Base-by-base conservation (phyloP, 2,329 filamentous ascomycete species). In the Scleromitrula shiraiana region DNA sequence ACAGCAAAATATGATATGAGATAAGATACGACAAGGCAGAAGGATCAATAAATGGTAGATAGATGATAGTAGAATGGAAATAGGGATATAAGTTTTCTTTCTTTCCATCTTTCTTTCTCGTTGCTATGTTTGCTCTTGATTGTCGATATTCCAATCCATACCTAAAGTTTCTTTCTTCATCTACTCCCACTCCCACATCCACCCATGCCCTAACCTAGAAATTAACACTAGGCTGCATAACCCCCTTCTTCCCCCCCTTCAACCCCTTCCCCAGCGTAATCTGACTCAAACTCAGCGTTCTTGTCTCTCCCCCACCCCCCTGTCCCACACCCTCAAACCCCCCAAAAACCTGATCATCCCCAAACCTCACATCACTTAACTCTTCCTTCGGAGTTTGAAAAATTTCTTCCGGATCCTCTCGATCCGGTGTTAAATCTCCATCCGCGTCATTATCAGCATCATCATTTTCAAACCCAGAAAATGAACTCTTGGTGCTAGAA, bases 251-350 rank as follows among this genome's bases (percentile, higher is more conserved):
- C n/a, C n/a, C n/a, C n/a, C n/a, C n/a, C n/a, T n/a, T n/a, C n/a
- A 48, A 30, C 5, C 51, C 52, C 55, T 20, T 47, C 12, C 38
- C 38, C 20, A 76, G 65, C 1, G 78, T 82, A 56, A 82, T 63
- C 59, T 79, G 77, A 51, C 77, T 78, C 9, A 84, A 68, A 23
- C 77, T 85, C 59, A 88, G 71, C 36, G 79, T 83, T 54, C 77
- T 76, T 14, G n/a, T 35, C 27, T n/a, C 15, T 15, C 37, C 23
- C 10, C 6, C 23, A 27, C 39, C 37, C 2, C 43, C 32, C 30
- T 26, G 48, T 41, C 41, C 50, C 30, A 38, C 41, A 17, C 30
- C 47, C 68, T 65, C 30, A 41, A 68, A 65, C 67, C 64, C 32
- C 51, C 62, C 59, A 45, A 63, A 63, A 14, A 60, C 52, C 69